Base-by-base conservation (phyloP, 345 rosid genomes). In the Pistacia integerrima region DNA sequence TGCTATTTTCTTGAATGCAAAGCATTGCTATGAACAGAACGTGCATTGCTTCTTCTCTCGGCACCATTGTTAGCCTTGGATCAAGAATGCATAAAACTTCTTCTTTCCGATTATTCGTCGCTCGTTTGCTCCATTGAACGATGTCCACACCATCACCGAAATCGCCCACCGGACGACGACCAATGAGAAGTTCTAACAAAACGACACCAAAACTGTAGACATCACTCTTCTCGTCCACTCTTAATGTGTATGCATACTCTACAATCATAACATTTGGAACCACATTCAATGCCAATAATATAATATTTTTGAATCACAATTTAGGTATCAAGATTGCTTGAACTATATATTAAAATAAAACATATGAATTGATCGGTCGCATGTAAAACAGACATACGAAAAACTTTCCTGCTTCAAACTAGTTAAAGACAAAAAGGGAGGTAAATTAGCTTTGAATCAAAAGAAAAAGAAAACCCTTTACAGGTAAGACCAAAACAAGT, bases 141-240 rank as follows among this genome's bases (percentile, higher is more conserved):
- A 91, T 87, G 71, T 91, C 93, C 3, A 91, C 76, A 9, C 90
- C 93, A 16, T 88, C 93, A 2, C 90, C 96, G 0, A 89, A 91
- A 16, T 82, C 89, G 0, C 93, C 93, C 10, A 91, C 92, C 0
- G 92, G 96, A 28, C 83, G 82, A 5, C 86, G 82, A 0, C 96
- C 93, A 0, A 91, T 89, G 17, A 91, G 76, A 3, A 91, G 78
- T 80, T 91, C 96, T 9, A 91, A 30, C 2, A 91, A 73, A 4
- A 91, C 92, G 0, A 89, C 92, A 0, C 96, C 96, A 0, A 88
- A 91, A n/a, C 97, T 90, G n/a, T 90, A 91, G 17, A 91, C 92
- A 0, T 91, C 97, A 11, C 91, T 91, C 72, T 90, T 91, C 75
- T 91, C 91, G 1, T 91, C 91, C 74, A 91, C 97, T 66, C 84